Evolutionary conservation across 1,284 basidiomycete genomes (phyloP), one percentile per base, ranked within the genome.

Genomic region (Coniferiporia weirii): DNA sequence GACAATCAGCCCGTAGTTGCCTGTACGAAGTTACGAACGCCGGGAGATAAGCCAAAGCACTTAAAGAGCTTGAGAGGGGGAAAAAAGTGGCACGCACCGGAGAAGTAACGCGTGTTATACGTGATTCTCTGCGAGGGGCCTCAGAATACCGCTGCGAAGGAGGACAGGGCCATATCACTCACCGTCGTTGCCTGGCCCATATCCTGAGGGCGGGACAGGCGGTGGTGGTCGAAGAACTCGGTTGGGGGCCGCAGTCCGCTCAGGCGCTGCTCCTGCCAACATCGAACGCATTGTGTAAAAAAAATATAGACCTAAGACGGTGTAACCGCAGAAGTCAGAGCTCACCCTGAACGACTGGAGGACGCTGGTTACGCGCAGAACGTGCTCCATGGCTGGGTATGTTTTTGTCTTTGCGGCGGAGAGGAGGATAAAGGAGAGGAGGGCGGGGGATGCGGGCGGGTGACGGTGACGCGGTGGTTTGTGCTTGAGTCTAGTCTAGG

Each of bases 51-150:
- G 44, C 32, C 48, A 20, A 34, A 38, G 40, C 27, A 32, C 5
- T 43, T 5, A n/a, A 34, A 15, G 10, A 20, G 6, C 12, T 19
- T 48, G 34, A 43, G 22, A 17, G 45, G 50, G 40, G 43, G 35
- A 52, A 10, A 53, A 45, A 34, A 17, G 57, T 7, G 40, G 19
- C 46, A 63, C 72, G 63, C 63, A 85, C 85, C 90, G 61, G 91
- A 93, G 74, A 93, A 95, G 75, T 94, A 94, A 58, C 91, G 87
- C 47, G 94, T 94, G 78, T 97, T 98, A 79, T 96, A 94, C 44
- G 93, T 92, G 81, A 96, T 90, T 62, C 94, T 84, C 91, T 92
- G 68, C 48, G 64, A 27, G 22, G 40, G 52, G 12, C 56, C 61
- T 20, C 53, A 40, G 50, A 63, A 19, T 55, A 55, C 43, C 44